Conservation (phyloP, 345 rosid species). For the Cardamine chenopodiifolia region DNA sequence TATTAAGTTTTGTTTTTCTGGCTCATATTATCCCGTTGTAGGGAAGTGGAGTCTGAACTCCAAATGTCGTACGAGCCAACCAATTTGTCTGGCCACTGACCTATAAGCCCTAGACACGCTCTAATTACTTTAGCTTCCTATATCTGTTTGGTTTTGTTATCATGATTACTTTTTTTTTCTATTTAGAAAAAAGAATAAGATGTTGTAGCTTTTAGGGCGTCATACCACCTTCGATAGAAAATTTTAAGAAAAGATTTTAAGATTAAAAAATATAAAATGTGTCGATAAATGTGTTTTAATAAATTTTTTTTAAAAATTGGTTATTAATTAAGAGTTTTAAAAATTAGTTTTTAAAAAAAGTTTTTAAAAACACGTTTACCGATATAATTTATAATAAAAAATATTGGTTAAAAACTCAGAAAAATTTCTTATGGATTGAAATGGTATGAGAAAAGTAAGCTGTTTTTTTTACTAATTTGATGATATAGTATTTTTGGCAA, state of each 20-base stretch:
- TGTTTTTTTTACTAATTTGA: neutral
- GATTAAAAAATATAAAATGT: too few species aligned
- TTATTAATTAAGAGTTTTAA: too few species aligned
- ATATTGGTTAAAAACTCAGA: too few species aligned
- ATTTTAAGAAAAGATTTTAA: too few species aligned
- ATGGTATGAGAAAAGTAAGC: neutral
- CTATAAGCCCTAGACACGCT: slow-evolving; percentile 16
- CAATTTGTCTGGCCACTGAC: neutral
- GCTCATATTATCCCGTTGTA: neutral
- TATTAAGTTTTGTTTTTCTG: neutral
- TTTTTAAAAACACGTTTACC: too few species aligned
- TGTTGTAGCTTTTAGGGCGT: neutral
- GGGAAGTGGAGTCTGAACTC: neutral
- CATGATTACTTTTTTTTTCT: neutral
- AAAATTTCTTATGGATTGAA: too few species aligned
- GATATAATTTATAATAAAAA: too few species aligned
- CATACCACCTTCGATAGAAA: too few species aligned
- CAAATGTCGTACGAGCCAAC: neutral
- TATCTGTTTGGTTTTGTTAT: neutral
- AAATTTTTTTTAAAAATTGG: too few species aligned
- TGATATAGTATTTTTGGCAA: neutral
- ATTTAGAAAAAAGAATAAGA: neutral
- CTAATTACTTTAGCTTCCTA: neutral
- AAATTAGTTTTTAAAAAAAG: too few species aligned
- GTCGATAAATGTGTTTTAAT: too few species aligned